Conservation (phyloP, 257 asterid species). For the Echites panduratus region DNA sequence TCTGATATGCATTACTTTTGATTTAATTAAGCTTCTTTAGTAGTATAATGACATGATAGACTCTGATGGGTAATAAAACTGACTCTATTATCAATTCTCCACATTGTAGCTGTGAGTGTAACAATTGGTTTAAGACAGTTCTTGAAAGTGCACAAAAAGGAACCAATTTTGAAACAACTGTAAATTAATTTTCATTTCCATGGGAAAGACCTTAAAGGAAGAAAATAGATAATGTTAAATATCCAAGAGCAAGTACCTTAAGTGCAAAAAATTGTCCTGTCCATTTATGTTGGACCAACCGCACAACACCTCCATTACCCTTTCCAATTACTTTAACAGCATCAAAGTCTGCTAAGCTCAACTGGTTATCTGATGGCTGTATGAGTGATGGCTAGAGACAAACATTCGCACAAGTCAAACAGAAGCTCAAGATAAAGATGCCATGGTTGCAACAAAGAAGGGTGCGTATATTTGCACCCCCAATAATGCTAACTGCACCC, state of each 20-base stretch:
- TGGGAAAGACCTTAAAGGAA: background rate
- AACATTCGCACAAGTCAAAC: background rate
- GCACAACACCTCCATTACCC: slow-evolving; percentile 93
- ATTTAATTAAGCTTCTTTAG: background rate
- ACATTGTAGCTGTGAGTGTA: background rate
- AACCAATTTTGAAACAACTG: background rate
- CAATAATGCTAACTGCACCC: too few relatives aligned
- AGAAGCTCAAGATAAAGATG: slow-evolving; percentile 4
- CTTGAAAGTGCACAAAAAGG: background rate
- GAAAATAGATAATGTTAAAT: background rate
- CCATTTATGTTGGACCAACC: slow-evolving; percentile 95
- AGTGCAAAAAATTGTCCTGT: slow-evolving; percentile 92
- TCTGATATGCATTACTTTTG: background rate
- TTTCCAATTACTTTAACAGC: slow-evolving; percentile 91
- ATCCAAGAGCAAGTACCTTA: slow-evolving; percentile 44
- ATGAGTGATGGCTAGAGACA: slow-evolving; percentile 65
- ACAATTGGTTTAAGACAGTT: background rate
- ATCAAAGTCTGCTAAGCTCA: slow-evolving; percentile 93
- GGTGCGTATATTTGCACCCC: too few relatives aligned
- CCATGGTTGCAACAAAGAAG: background rate
- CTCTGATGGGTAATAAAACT: background rate
- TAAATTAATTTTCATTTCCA: background rate
- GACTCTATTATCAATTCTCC: background rate
- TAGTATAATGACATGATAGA: background rate
- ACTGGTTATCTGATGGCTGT: slow-evolving; percentile 84